These are phyloP conservation scores for Malus hybrid DNA, from an alignment of 331 rosid genomes.

Conservation along the genomic window DNA sequence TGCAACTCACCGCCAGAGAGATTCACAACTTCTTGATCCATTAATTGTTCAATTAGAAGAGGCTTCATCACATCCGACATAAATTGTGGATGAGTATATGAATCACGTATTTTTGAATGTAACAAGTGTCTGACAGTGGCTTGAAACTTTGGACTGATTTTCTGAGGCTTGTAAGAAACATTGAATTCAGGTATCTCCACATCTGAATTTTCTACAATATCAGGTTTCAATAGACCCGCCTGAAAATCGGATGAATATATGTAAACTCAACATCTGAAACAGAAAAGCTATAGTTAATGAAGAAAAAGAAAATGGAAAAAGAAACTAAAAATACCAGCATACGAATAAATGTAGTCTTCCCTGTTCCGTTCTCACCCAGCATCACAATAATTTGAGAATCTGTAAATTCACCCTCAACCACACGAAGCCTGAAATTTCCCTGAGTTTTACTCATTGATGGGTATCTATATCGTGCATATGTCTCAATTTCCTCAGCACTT, in stretches of 20 bases:
- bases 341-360: conserved; percentile 94
- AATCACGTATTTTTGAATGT: conserved; percentile 76
- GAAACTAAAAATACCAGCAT: conserved; percentile 72
- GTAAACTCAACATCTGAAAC: not conserved
- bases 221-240: conserved; percentile 99
- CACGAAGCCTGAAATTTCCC: conserved; percentile 81
- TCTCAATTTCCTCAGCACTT: conserved; percentile 77
- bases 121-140: conserved; percentile 73
- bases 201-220: conserved; percentile 57
- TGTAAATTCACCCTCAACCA: conserved; percentile 87
- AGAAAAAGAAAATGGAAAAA: not conserved
- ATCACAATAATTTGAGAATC: conserved; percentile 97
- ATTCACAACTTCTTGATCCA: conserved; percentile 98
- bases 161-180: conserved; percentile 96
- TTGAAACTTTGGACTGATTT: conserved; percentile 88
- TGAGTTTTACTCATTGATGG: conserved; percentile 91
- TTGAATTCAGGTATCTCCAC: conserved; percentile 91
- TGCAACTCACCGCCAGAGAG: conserved; percentile 99
- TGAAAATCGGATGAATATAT: conserved; percentile 17
- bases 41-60: conserved; percentile 89
- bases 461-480: conserved; percentile 87
- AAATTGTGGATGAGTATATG: conserved; percentile 86
- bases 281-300: not conserved
- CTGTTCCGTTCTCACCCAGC: conserved; percentile 98
- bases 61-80: conserved; percentile 97